Base-by-base conservation (phyloP, 1,139 yeast genomes). In the Pichia sp. region DNA sequence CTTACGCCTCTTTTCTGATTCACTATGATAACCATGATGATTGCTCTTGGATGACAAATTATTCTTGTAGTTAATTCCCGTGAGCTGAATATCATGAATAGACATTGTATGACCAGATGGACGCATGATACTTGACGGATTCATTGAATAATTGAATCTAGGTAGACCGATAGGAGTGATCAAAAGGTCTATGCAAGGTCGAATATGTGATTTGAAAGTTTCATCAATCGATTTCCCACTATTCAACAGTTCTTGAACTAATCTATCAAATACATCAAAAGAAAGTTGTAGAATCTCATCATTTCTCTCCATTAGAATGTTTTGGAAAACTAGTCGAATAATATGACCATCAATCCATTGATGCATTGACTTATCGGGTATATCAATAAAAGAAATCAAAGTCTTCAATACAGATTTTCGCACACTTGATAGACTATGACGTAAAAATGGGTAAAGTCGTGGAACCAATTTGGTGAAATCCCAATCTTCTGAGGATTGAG, bases 161-260 rank as follows among this genome's bases (percentile, higher is more conserved):
- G 95, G 84, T 42, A 88, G 78, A 47, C 99, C 98, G 48, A 93
- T 83, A 5, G 98, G 98, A 0, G 97, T 91, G 82, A 85, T 81
- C 36, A 88, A 60, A 36, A 93, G 68, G 11, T 79, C 73, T 39
- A 86, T 63, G 39, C 86, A 67, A 1, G 94, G 79, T 31, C 68
- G 68, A 48, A 77, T 63, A 52, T 82, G 88, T 5, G 66, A 64
- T 5, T 64, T 56, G 44, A 81, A 71, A 1, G 75, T 58, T 1
- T 66, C 64, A 43, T 75, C 82, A 43, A 78, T 58, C 5, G 66
- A 50, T 28, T 64, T 44, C 50, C 25, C 58, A 40, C 9, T 30
- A 30, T 57, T 55, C 1, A 60, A 50, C 30, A 74, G 66, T 51
- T 80, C 81, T 5, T 58, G 55, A 21, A 88, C 59, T 43, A 86